Evolutionary conservation across 2,329 filamentous ascomycete species (phyloP), one percentile per base, ranked within the genome.

Genomic region (Ceratocystis cacaofunesta): DNA sequence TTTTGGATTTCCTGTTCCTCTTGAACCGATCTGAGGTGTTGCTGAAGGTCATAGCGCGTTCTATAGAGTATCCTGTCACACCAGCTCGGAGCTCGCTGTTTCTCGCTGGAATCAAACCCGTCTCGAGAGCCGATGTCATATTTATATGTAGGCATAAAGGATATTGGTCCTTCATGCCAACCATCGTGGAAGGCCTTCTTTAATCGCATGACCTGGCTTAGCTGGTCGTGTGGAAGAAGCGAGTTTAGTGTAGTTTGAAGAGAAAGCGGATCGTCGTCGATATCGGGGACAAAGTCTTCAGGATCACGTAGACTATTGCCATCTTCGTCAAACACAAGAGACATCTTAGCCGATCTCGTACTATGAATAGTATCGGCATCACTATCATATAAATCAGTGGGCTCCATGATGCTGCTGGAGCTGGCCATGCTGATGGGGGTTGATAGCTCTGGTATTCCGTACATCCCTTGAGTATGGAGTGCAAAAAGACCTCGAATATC

Each of bases 51-150:
- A 60, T 79, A 82, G 50, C 87, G 83, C 1, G 90, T 94, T 6
- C 92, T 82, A 73, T 86, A 99, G 0, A 99, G 75, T 58, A 99
- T 92, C 17, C 94, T 87, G 75, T 99, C 94, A 73, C 94, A 99
- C 92, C 94, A 99, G 72, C 91, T 96, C 2, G 94, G 94, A 1
- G 89, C 88, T 64, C 95, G 83, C 69, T 87, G 87, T 77, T 99
- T 99, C 73, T 97, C 94, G 69, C 92, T 96, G 0, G 92, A 90
- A 75, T 99, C 95, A 73, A 96, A 99, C 36, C 91, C 82, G 1
- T 89, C 89, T 41, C 96, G 84, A 36, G 88, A 95, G n/a, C 94
- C 94, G 32, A 96, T 80, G 71, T 99, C 95, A 70, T 99, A 99
- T 74, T 99, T 99, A 75, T 99, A 99, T 0, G 94, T 95, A 1